Evolutionary conservation across 2,329 filamentous ascomycete genomes (phyloP), one percentile per base, ranked within the genome.

Genomic region (Claviceps monticola): DNA sequence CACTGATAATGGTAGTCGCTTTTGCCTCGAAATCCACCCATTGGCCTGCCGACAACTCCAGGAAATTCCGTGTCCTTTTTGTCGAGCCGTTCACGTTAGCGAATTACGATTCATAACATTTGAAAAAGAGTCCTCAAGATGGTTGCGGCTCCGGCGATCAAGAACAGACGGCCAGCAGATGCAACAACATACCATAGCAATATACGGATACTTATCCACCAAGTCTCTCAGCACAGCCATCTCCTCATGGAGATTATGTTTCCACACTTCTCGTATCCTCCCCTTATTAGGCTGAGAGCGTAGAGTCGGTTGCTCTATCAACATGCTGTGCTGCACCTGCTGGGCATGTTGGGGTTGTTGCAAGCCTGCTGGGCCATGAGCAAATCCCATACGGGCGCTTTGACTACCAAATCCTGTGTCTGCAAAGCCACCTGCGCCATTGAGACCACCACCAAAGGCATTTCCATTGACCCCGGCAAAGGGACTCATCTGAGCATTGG

Each of bases 1-100:
- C 91, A 97, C 73, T 98, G 93, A 70, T 98, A 98, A 66, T 98
- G 93, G 65, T 98, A 98, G 62, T 96, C 91, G 58, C 89, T 93
- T 71, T 96, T 97, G 54, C 87, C 93, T 54, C 86, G 82, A 67
- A 98, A 98, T 52, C 85, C 82, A 48, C 93, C 93, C 76, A 98
- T 97, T 2, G 93, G 93, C 59, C 93, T 81, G 26, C 91, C 88
- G 50, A 98, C 91, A 50, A 98, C 89, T 53, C 93, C 93, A n/a
- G 93, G 93, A 61, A 98, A 98, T 66, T 97, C 91, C 23, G 93
- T 96, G 66, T 98, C 93, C 90, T 95, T 19, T 36, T 36, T 26
- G 5, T 64, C 49, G 44, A 54, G 46, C 26, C 44, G n/a, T 51
- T 37, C 46, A 38, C 48, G 49, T 57, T 45, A 58, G 56, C 49